Base-by-base conservation (phyloP, 2,329 filamentous ascomycete genomes). In the Endoconidiophora laricicola region DNA sequence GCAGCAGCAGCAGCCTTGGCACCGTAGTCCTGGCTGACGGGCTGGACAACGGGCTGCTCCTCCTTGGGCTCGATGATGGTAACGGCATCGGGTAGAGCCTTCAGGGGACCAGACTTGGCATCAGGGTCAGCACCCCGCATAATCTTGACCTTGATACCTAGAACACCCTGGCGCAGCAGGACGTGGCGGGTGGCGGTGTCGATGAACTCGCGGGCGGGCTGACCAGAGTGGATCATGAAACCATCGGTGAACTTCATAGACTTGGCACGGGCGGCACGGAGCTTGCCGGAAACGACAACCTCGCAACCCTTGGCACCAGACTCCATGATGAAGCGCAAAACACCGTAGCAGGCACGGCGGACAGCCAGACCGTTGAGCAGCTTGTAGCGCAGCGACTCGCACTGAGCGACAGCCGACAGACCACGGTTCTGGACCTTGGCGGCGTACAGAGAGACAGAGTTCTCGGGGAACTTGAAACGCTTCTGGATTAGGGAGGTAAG, bases 71-170 rank as follows among this genome's bases (percentile, higher is more conserved):
- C 91, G 72, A 96, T 94, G 73, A 98, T 91, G 69, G 90, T 96
- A 70, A 98, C 91, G 68, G 87, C 86, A 71, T 98, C 91, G 61
- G 91, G 91, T 59, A 98, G 86, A 60, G 87, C 81, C 81, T 96
- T 95, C 74, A 88, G 86, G 63, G 90, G 88, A 61, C 91, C 87
- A 64, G 86, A 81, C 83, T 98, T 98, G 81, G 91, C 91, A 74
- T 96, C 87, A 69, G 91, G 91, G 77, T 98, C 91, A 62, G 86
- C 91, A 68, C 91, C 91, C 70, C 93, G 88, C 91, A 98, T 98
- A 76, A 98, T 98, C 88, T 98, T 98, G 73, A 98, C 91, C 82
- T 98, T 98, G 78, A 98, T 98, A 76, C 91, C 91, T 60, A 98
- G 78, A 60, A 98, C 91, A 85, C 91, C 91, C 79, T 98, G 91